Evolutionary conservation across 805 yeast genomes (phyloP), one percentile per base, ranked within the genome.

Genomic region (Naumovozyma dairenensis): DNA sequence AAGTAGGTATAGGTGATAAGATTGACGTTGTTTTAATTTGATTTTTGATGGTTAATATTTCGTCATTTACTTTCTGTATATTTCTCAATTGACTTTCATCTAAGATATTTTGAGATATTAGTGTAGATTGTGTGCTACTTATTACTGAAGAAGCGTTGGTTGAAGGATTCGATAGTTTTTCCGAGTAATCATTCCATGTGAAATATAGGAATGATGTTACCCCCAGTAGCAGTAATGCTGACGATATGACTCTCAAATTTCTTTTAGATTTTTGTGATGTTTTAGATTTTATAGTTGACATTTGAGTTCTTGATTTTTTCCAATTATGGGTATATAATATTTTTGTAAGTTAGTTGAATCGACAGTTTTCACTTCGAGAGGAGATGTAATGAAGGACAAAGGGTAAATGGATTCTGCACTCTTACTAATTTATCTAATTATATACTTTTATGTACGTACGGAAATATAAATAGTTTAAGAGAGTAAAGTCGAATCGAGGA

Each of bases 111-210:
- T 13, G 18, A 12, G 4, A 17, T 14, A 20, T 21, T 29, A 24
- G 12, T 17, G 8, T 28, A 28, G 28, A 7, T 19, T 15, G 10
- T 4, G 8, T n/a, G n/a, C n/a, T n/a, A n/a, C n/a, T n/a, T n/a
- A n/a, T n/a, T n/a, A n/a, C n/a, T n/a, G n/a, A 5, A 19, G 18
- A 15, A n/a, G 13, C 18, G 18, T 18, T 20, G 9, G 32, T 28
- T 1, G 16, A 10, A 25, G 18, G 9, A 9, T 18, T 25, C 6
- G 19, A n/a, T 10, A 17, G 15, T 10, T 27, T 25, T 27, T 41
- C 43, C 5, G 41, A 22, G 15, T 37, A 42, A 17, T 42, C 46
- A 6, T 32, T 30, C 44, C 44, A 42, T 16, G 45, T 40, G 16
- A 30, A 21, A 2, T 33, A 7, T 17, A 41, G n/a, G 21, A 43